Conservation (phyloP, 169 alveolate genomes). For the Neospora caninum region DNA sequence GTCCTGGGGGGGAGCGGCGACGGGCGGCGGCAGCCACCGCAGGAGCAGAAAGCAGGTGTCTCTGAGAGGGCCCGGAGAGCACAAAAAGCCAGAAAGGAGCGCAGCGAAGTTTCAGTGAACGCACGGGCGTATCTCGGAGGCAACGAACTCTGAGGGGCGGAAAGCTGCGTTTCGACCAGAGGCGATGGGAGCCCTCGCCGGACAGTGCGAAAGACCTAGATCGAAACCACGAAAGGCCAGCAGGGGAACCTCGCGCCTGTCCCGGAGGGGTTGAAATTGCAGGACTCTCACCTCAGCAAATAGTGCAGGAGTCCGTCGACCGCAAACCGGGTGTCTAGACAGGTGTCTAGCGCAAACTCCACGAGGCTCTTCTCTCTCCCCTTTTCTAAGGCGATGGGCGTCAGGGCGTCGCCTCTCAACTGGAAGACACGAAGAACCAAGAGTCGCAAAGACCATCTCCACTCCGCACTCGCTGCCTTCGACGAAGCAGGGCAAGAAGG, state of each 20-base stretch:
- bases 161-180: too few species aligned
- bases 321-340: constrained; percentile 25
- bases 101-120: too few species aligned
- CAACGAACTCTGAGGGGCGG: neutral
- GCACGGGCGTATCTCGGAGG: neutral
- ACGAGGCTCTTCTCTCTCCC: neutral
- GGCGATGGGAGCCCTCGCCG: too few species aligned
- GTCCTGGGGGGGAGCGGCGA: neutral
- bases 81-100: neutral
- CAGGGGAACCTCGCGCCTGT: too few species aligned
- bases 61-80: neutral
- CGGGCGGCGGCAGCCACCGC: constrained; percentile 17
- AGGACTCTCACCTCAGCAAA: constrained; percentile 12
- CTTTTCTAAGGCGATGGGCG: neutral
- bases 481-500: too few species aligned
- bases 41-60: constrained; percentile 25
- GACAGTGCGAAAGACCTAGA: too few species aligned
- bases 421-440: neutral
- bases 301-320: neutral
- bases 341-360: neutral
- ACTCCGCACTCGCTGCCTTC: neutral
- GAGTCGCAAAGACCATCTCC: constrained; percentile 13
- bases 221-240: too few species aligned
- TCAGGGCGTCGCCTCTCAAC: neutral
- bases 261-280: neutral